Evolutionary conservation across 257 asterid species (phyloP).

Genomic region (Solanum dulcamara): DNA sequence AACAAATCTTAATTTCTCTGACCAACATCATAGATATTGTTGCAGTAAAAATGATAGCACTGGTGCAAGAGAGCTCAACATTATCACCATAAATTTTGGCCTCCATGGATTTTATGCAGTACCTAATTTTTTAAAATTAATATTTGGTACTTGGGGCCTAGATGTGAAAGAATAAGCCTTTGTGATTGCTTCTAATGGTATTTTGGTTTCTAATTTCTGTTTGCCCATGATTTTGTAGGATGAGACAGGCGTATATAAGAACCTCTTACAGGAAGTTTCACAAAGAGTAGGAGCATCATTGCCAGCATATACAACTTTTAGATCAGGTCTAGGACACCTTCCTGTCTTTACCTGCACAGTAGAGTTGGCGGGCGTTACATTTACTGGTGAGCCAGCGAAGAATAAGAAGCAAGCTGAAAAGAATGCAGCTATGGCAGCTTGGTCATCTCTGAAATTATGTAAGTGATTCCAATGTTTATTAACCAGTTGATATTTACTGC

Average conservation of each 20-base stretch:
- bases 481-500: conserved; percentile 1
- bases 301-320: conserved; percentile 31
- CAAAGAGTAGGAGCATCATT: conserved; percentile 44
- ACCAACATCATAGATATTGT: neutral
- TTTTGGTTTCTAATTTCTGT: neutral
- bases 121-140: neutral
- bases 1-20: neutral
- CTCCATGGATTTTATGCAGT: neutral
- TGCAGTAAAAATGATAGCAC: neutral
- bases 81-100: neutral
- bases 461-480: conserved; percentile 1
- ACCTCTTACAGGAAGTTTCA: conserved; percentile 44
- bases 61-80: neutral
- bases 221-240: conserved; percentile 17
- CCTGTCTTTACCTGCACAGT: conserved; percentile 41
- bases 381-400: conserved; percentile 44
- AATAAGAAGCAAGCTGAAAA: conserved; percentile 50
- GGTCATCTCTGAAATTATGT: conserved; percentile 45
- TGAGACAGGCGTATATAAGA: conserved; percentile 47
- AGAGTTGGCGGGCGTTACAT: conserved; percentile 36
- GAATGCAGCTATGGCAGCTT: conserved; percentile 49
- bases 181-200: neutral
- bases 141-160: neutral
- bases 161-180: neutral
- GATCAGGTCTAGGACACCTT: conserved; percentile 39